These are phyloP conservation scores for Magnusiomyces suaveolens DNA, from an alignment of 1,139 yeast species.

Conservation along the genomic window DNA sequence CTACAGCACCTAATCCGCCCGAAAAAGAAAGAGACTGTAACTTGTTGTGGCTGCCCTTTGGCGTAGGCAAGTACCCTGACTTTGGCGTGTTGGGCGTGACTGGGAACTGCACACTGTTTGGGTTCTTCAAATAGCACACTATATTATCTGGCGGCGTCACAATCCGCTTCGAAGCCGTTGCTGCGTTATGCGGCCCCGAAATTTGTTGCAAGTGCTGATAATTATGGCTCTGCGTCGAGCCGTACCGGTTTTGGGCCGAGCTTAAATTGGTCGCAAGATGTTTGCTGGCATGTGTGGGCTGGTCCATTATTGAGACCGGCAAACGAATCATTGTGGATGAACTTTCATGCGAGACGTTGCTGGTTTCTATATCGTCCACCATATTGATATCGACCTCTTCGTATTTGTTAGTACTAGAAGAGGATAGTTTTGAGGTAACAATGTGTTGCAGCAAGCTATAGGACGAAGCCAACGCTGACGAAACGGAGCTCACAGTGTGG, in stretches of 20 bases:
- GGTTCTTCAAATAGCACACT: neutral
- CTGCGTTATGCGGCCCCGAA: neutral
- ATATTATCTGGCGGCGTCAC: conserved; percentile 2
- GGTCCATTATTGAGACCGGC: neutral
- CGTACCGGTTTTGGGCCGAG: neutral
- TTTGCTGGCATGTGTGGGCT: neutral
- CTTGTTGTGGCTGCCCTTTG: neutral
- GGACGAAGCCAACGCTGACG: neutral
- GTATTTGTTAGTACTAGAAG: neutral
- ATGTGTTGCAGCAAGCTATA: neutral
- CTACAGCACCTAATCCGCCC: neutral
- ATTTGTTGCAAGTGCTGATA: neutral
- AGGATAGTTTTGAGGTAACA: neutral
- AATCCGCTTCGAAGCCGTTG: neutral
- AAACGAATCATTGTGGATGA: neutral
- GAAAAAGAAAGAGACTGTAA: neutral
- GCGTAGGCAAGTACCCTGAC: neutral
- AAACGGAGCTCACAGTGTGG: neutral
- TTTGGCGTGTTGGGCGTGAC: neutral
- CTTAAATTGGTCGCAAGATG: neutral
- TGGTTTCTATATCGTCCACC: neutral
- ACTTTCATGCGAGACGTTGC: neutral
- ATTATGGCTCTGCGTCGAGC: too few relatives aligned
- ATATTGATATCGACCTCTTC: neutral
- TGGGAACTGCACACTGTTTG: neutral